phyloP scores from a whole-genome alignment of 257 asterid species.

The Lycium barbarum region DNA sequence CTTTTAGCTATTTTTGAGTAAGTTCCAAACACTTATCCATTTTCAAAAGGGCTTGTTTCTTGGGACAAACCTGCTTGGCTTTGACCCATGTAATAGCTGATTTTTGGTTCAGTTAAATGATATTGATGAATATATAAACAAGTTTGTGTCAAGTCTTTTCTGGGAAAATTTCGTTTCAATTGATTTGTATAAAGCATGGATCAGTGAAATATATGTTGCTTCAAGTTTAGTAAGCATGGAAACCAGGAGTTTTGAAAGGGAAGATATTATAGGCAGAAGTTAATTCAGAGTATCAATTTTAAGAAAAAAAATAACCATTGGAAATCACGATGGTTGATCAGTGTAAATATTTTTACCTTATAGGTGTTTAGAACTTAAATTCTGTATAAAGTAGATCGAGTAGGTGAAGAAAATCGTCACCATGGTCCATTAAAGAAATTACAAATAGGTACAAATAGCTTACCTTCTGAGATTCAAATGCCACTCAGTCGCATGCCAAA shows the following conservation, averaged over 20 bases:
- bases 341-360: too few species aligned
- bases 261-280: neutral
- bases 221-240: neutral
- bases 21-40: too few species aligned
- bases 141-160: neutral
- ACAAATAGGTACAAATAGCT: too few species aligned
- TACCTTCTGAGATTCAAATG: too few species aligned
- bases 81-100: constrained; percentile 2
- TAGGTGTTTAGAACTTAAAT: too few species aligned
- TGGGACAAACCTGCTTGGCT: constrained; percentile 10
- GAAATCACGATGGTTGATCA: neutral
- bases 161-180: neutral
- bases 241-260: neutral
- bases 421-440: too few species aligned
- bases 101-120: neutral
- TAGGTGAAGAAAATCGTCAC: too few species aligned
- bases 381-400: too few species aligned
- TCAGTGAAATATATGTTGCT: neutral
- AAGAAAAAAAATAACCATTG: neutral
- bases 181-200: neutral
- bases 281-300: neutral
- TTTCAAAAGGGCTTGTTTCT: constrained; percentile 3
- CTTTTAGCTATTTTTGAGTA: too few species aligned
- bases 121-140: neutral
- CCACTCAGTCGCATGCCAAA: too few species aligned